phyloP scores from a whole-genome alignment of 108 stramenopile genomes.

The Pelagomonas calceolata region DNA sequence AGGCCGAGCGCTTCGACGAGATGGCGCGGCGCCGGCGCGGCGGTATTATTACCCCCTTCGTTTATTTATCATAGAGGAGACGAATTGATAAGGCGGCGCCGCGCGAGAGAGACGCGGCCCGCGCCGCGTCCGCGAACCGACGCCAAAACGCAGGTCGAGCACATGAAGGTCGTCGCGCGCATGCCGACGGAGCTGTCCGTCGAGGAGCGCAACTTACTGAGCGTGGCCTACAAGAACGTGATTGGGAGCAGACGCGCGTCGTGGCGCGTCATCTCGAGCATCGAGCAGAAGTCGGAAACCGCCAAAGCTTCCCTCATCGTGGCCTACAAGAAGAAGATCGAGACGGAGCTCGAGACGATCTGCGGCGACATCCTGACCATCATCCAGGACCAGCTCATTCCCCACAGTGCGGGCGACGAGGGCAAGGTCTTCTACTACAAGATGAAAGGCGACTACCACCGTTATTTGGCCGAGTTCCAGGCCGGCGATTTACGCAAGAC shows the following conservation, averaged over 20 bases:
- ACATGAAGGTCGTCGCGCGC: conserved; percentile 97
- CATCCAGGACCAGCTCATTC: conserved; percentile 94
- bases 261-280: conserved; percentile 98
- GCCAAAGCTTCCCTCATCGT: conserved; percentile 88
- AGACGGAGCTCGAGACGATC: conserved; percentile 87
- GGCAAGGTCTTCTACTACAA: conserved; percentile 99
- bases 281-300: conserved; percentile 95
- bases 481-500: conserved; percentile 70
- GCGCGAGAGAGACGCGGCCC: background rate
- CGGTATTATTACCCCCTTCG: too few species aligned
- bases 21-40: conserved; percentile 43
- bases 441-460: conserved; percentile 99
- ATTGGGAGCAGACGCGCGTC: conserved; percentile 98
- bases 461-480: conserved; percentile 93
- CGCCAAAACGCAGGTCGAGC: conserved; percentile 21
- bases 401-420: conserved; percentile 90
- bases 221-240: conserved; percentile 87
- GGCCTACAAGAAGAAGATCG: conserved; percentile 93
- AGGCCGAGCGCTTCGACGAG: conserved; percentile 95
- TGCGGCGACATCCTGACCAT: conserved; percentile 96
- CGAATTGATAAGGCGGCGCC: too few species aligned
- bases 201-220: conserved; percentile 98
- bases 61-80: too few species aligned
- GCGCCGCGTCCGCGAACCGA: too few species aligned
- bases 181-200: conserved; percentile 96